phyloP scores from a whole-genome alignment of 495 filamentous ascomycete genomes.

The Xeromyces bisporus region DNA sequence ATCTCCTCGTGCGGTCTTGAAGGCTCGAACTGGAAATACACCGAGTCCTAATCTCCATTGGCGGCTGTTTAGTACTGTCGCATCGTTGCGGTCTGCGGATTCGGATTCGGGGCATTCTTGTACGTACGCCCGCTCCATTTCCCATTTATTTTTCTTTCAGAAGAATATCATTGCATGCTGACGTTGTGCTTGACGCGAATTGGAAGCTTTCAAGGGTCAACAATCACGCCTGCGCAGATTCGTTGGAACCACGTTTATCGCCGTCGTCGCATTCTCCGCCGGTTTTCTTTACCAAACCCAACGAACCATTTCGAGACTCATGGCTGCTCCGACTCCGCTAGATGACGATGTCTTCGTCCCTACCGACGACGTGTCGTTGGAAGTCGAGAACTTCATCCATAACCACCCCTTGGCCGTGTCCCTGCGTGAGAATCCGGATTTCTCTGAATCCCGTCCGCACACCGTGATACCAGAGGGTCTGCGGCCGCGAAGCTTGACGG shows the following conservation, averaged over 20 bases:
- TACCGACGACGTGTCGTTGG: conserved; percentile 38
- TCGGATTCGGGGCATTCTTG: no score
- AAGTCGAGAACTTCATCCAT: conserved; percentile 56
- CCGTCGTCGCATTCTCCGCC: conserved; percentile 18
- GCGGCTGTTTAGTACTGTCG: no score
- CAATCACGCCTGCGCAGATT: conserved; percentile 21
- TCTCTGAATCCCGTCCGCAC: conserved; percentile 68
- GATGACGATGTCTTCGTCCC: conserved; percentile 60
- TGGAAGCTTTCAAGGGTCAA: no score
- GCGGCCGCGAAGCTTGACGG: conserved; percentile 62
- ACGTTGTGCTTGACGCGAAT: no score
- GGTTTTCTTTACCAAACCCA: conserved; percentile 15
- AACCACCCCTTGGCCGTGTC: conserved; percentile 51
- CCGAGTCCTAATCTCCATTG: no score
- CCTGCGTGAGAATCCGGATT: conserved; percentile 50
- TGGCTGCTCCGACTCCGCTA: conserved; percentile 34
- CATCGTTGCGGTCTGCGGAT: no score
- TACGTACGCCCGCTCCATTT: no score
- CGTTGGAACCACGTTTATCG: conserved; percentile 23
- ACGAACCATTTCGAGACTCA: conserved; percentile 16
- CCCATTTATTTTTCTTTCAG: no score
- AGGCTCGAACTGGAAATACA: no score
- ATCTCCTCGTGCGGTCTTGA: no score
- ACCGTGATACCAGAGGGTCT: conserved; percentile 57
- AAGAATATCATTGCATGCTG: no score